These are phyloP conservation scores for Toxoplasma gondii DNA, from an alignment of 169 alveolate genomes.

Conservation along the genomic window DNA sequence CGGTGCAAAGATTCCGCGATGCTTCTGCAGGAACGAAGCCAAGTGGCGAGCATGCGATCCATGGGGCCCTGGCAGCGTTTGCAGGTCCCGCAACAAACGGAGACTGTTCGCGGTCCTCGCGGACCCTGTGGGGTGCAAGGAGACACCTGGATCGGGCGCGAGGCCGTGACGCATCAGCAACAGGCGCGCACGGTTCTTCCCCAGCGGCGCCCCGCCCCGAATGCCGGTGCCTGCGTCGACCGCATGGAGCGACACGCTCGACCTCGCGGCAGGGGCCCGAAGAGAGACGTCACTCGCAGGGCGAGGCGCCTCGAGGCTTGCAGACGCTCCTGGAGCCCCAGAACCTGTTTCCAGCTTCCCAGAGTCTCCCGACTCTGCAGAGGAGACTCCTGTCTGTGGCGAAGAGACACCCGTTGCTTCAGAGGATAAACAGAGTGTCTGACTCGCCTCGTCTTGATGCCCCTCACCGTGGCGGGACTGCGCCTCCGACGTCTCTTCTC, in stretches of 20 bases:
- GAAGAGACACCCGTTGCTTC: no score
- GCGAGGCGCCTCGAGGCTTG: no score
- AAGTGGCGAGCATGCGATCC: constrained; percentile 27
- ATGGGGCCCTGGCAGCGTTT: constrained; percentile 41
- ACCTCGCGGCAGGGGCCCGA: background rate
- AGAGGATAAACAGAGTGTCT: no score
- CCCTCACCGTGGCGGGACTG: no score
- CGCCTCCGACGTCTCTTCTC: no score
- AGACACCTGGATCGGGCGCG: background rate
- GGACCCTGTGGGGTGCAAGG: background rate
- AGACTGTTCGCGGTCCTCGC: background rate
- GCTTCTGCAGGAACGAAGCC: constrained; percentile 22
- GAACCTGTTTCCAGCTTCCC: no score
- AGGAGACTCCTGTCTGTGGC: no score
- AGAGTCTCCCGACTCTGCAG: no score
- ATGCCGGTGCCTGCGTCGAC: background rate
- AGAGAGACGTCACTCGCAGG: no score
- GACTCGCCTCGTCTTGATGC: no score
- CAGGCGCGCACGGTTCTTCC: background rate
- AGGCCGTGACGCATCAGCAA: background rate
- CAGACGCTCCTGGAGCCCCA: no score
- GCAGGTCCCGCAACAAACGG: constrained; percentile 27
- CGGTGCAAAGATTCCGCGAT: background rate
- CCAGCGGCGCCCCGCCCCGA: background rate
- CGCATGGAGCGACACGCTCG: background rate